A percentile compares a stretch with the other conserved stretches of the same genome.
These are phyloP conservation scores for Vanrija pseudolonga DNA, from an alignment of 1,284 basidiomycete genomes.

Conservation along the genomic window DNA sequence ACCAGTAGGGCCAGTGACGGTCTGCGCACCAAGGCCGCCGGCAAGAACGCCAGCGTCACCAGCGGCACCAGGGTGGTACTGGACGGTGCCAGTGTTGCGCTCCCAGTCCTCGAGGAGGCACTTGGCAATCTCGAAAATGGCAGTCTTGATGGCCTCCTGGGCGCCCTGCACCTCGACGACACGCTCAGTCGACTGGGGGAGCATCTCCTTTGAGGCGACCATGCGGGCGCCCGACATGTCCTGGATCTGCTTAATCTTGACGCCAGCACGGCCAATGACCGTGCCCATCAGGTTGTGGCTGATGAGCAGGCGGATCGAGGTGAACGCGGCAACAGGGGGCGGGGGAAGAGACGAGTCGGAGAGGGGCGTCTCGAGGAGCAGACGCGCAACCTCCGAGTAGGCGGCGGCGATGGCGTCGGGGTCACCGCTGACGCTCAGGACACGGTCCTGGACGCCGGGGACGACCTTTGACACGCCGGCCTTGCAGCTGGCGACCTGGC, in stretches of 20 bases:
- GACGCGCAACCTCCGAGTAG: conserved; percentile 89
- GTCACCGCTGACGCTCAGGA: conserved; percentile 86
- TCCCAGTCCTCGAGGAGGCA: conserved; percentile 97
- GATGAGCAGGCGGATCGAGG: conserved; percentile 90
- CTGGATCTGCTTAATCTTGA: conserved; percentile 99
- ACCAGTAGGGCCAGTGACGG: conserved; percentile 50
- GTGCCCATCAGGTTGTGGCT: conserved; percentile 99
- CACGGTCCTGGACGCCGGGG: conserved; percentile 92
- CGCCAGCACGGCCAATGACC: conserved; percentile 92
- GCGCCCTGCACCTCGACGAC: conserved; percentile 94
- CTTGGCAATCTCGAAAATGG: conserved; percentile 90
- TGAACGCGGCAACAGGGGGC: conserved; percentile 64
- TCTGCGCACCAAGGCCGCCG: conserved; percentile 50
- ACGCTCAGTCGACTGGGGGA: conserved; percentile 96
- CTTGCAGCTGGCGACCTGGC: conserved; percentile 92
- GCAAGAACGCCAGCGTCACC: conserved; percentile 62
- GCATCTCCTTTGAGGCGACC: conserved; percentile 98
- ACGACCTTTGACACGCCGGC: conserved; percentile 99
- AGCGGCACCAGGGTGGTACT: conserved; percentile 86
- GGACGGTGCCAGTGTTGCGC: conserved; percentile 82
- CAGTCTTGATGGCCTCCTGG: conserved; percentile 83
- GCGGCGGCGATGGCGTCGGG: conserved; percentile 91
- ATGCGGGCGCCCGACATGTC: conserved; percentile 94
- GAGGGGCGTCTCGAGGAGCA: conserved; percentile 68
- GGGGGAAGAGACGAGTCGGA: conserved; percentile 68